phyloP scores from a whole-genome alignment of 2,329 filamentous ascomycete species.

The Colletotrichum sp. region DNA sequence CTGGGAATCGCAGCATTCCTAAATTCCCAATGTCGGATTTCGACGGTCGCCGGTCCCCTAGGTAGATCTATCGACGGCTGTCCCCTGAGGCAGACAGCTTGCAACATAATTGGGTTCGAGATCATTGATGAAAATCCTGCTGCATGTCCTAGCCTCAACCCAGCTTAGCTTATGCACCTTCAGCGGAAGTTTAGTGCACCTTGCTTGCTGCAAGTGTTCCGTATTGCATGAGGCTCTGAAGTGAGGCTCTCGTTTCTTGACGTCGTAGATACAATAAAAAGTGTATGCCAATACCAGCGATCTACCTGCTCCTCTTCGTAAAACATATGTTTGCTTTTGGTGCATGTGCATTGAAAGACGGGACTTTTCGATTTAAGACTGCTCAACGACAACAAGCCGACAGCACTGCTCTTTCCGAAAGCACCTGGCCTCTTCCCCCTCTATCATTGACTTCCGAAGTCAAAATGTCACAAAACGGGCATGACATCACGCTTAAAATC shows the following conservation, averaged over 20 bases:
- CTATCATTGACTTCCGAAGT: not conserved
- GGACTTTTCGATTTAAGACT: not conserved
- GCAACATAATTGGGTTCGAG: not conserved
- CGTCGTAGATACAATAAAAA: not conserved
- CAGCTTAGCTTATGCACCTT: not conserved
- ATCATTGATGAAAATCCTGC: not conserved
- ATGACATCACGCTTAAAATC: not conserved
- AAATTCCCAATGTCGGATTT: not conserved
- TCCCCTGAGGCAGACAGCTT: not conserved
- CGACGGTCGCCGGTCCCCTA: not conserved
- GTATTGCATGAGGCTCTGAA: not conserved
- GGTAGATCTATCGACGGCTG: not conserved
- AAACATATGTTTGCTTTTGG: not conserved
- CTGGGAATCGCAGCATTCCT: not conserved
- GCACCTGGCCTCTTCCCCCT: not conserved
- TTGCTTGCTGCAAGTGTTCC: not conserved
- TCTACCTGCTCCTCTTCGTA: not conserved
- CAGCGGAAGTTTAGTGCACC: not conserved
- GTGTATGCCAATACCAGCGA: not conserved
- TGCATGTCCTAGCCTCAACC: not conserved
- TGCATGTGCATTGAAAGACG: not conserved
- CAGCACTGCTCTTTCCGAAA: not conserved
- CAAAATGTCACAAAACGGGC: not conserved
- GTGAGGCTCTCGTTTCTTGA: not conserved
- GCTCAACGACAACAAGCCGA: not conserved